Conservation (phyloP, 306 rosid genomes). For the Astragalus glycyphyllos region DNA sequence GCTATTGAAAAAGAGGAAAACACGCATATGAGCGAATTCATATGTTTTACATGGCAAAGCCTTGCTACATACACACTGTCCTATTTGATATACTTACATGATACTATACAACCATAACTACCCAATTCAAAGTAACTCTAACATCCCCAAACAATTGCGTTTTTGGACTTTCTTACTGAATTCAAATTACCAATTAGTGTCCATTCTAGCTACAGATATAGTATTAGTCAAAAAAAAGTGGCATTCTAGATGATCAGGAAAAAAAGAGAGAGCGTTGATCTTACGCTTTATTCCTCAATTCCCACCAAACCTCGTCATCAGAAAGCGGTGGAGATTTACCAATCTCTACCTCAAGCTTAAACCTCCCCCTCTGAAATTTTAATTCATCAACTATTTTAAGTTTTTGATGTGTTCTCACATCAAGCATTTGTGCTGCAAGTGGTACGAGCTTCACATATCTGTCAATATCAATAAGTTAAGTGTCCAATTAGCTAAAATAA, state of each 20-base stretch:
- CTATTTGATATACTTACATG: neutral
- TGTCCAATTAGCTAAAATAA: constrained; percentile 2
- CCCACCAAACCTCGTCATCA: constrained; percentile 90
- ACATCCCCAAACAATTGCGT: neutral
- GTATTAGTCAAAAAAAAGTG: neutral
- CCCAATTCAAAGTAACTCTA: neutral
- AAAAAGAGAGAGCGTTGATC: constrained; percentile 40
- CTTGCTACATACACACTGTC: neutral
- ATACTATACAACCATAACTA: constrained; percentile 2
- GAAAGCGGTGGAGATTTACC: constrained; percentile 97
- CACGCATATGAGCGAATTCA: neutral
- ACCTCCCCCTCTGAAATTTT: constrained; percentile 68
- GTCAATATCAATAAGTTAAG: constrained; percentile 38
- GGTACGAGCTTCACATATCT: constrained; percentile 97
- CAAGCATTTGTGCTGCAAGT: constrained; percentile 92
- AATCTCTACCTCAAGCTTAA: constrained; percentile 85
- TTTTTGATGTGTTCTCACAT: constrained; percentile 89
- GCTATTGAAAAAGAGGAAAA: neutral
- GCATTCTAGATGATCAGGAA: constrained; percentile 38
- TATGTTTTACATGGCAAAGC: neutral
- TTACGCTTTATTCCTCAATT: constrained; percentile 84
- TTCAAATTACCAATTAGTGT: constrained; percentile 33
- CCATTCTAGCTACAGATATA: constrained; percentile 28
- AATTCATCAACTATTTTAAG: constrained; percentile 78
- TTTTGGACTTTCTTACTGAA: constrained; percentile 17